Evolutionary conservation across 2,329 filamentous ascomycete species (phyloP).

Genomic region (Acephala macrosclerotiorum): DNA sequence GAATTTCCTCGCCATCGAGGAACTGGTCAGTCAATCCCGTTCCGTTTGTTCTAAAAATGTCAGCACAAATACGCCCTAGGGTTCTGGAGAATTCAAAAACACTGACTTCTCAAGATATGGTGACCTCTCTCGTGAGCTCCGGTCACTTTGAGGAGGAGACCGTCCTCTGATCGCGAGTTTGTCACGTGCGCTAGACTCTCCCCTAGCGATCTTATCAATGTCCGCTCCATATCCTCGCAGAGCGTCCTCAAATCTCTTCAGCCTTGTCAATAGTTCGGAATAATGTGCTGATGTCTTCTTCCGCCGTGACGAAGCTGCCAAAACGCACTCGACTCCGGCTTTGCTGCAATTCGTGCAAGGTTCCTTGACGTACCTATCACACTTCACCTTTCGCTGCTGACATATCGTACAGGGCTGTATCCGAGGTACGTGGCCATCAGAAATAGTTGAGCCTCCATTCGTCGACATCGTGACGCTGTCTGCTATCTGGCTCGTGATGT

Average conservation of each 20-base stretch:
- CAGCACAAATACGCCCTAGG: background rate
- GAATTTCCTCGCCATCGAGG: conserved; percentile 4
- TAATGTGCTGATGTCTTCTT: background rate
- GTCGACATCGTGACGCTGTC: background rate
- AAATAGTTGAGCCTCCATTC: background rate
- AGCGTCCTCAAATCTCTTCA: background rate
- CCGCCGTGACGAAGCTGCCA: background rate
- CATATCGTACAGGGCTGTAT: conserved; percentile 11
- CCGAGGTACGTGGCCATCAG: background rate
- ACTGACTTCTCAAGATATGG: conserved; percentile 4
- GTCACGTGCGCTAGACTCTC: background rate
- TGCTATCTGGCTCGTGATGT: background rate
- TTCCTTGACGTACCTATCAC: conserved; percentile 44
- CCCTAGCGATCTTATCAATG: background rate
- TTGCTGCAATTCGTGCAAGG: conserved; percentile 53
- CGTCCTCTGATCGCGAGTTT: background rate
- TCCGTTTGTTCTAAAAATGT: background rate
- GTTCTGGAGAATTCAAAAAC: background rate
- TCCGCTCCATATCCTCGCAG: background rate
- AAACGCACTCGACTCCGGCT: background rate
- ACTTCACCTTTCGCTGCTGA: conserved; percentile 39
- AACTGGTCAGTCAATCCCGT: conserved; percentile 1
- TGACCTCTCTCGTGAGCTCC: background rate
- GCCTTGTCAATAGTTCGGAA: background rate
- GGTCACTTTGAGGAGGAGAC: background rate